Conservation (phyloP, 1,139 yeast genomes). For the Yamadazyma pseudoaaseri region DNA sequence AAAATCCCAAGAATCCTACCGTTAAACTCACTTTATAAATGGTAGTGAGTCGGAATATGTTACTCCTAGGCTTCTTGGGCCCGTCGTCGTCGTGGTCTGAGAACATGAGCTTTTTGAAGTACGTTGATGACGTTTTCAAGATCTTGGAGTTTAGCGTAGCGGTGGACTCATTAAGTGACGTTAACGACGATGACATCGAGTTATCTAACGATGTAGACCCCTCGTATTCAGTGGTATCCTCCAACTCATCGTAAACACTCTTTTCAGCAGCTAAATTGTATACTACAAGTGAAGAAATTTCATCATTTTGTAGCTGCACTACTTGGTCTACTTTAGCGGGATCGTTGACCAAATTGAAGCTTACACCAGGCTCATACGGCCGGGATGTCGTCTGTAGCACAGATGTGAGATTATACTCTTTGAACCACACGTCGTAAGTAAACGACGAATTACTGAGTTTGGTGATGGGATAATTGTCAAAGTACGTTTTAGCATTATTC, state of each 20-base stretch:
- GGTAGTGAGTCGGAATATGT: conserved; percentile 13
- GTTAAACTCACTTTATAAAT: conserved; percentile 38
- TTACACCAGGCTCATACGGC: conserved; percentile 3
- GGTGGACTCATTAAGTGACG: conserved; percentile 33
- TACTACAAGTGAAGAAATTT: conserved; percentile 24
- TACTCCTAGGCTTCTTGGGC: conserved; percentile 7
- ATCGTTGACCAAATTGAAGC: conserved; percentile 4
- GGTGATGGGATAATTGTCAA: conserved; percentile 27
- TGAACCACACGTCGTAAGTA: conserved; percentile 39
- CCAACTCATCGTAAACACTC: conserved; percentile 22
- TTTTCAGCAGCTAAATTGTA: conserved; percentile 23
- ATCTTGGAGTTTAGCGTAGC: conserved; percentile 31
- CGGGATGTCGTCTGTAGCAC: conserved; percentile 26
- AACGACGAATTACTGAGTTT: conserved; percentile 21
- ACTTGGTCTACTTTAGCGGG: conserved; percentile 14
- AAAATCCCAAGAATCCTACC: conserved; percentile 41
- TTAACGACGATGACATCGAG: conserved; percentile 39
- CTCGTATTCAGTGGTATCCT: conserved; percentile 17
- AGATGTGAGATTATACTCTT: conserved; percentile 26
- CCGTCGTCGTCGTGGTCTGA: conserved; percentile 8
- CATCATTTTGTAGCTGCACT: conserved; percentile 30
- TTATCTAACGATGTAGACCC: conserved; percentile 22
- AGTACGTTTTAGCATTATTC: conserved; percentile 28
- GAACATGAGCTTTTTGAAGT: conserved; percentile 31
- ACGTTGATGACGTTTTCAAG: conserved; percentile 28